Evolutionary conservation across 768 basidiomycete genomes (phyloP), one percentile per base, ranked within the genome.

Genomic region (Rhodotorula kratochvilovae): DNA sequence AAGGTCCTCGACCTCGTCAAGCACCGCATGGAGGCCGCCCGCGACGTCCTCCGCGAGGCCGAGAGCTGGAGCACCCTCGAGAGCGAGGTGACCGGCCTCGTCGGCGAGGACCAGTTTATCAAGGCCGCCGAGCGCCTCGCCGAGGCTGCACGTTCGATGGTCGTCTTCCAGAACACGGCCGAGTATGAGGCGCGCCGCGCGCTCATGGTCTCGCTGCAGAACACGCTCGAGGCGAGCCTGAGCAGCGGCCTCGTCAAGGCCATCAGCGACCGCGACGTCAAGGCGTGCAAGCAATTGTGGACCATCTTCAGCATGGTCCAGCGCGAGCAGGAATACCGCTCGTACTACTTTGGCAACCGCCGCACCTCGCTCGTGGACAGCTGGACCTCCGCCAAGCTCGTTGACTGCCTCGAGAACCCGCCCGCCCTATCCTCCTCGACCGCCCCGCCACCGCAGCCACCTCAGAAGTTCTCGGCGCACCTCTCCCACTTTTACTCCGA

Each of bases 11-110:
- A 98, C 80, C 86, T 85, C 17, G 85, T 93, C 39, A 96, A 92
- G 78, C 83, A 82, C 33, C 84, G 89, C 31, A 93, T 99, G 91
- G 92, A 93, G 79, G 87, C 88, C 0, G 86, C 92, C 2, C 84
- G 93, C 45, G 92, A 92, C 72, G 92, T 97, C 27, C 81, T 98
- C 46, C 87, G 89, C 35, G 95, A 98, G 79, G 94, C 96, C 21
- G 94, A 98, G 83, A 91, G 89, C 74, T 99, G 96, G 96, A 90
- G 89, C 67, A 91, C 91, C 4, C 85, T 99, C 57, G 96, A 98
- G 79, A 85, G 89, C 46, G 96, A 99, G 81, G 89, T 96, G 58
- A 90, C 90, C 0, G 84, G 89, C 5, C 85, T 95, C n/a, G 84
- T 98, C 53, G 81, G 84, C 23, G 90, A 92, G 75, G 85, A 86